Percentiles rank a stretch among this genome's conserved stretches.
phyloP scores from a whole-genome alignment of 768 basidiomycete species.

The Porpolomopsis calyptriformis region DNA sequence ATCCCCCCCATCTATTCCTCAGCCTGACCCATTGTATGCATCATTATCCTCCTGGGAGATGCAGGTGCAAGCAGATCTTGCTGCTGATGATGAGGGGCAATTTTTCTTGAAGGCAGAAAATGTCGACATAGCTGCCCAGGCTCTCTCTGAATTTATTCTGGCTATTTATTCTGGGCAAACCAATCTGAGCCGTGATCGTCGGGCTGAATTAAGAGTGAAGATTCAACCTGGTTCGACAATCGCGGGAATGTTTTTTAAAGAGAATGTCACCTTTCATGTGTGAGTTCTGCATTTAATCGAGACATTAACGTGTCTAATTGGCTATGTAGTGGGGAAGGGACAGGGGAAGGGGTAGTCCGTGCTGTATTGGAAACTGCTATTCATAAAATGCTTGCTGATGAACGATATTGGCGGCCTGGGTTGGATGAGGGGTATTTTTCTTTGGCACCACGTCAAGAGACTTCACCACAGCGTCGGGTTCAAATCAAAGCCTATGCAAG shows the following conservation, averaged over 20 bases:
- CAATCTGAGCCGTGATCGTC: not conserved
- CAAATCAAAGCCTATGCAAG: not conserved
- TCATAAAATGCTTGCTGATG: not conserved
- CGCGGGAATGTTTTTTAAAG: not conserved
- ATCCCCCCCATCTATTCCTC: not conserved
- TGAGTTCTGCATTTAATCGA: not conserved
- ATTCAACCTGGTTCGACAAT: not conserved
- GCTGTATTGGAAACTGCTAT: not conserved
- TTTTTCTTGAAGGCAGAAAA: not conserved
- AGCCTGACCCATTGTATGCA: too few species aligned
- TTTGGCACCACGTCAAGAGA: not conserved
- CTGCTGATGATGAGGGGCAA: not conserved
- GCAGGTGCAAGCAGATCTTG: too few species aligned
- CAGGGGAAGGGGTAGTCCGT: not conserved
- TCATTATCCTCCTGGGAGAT: too few species aligned
- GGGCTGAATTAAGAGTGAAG: not conserved
- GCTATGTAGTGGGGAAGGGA: not conserved
- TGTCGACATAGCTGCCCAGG: not conserved
- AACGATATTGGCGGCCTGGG: not conserved
- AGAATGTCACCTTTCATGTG: not conserved
- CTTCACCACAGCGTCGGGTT: not conserved
- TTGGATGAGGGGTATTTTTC: not conserved
- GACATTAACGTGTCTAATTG: not conserved
- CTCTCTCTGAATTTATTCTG: not conserved
- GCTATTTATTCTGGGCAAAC: not conserved